Evolutionary conservation across 495 filamentous ascomycete genomes (phyloP).

Genomic region (Penicillium cosmopolitanum): DNA sequence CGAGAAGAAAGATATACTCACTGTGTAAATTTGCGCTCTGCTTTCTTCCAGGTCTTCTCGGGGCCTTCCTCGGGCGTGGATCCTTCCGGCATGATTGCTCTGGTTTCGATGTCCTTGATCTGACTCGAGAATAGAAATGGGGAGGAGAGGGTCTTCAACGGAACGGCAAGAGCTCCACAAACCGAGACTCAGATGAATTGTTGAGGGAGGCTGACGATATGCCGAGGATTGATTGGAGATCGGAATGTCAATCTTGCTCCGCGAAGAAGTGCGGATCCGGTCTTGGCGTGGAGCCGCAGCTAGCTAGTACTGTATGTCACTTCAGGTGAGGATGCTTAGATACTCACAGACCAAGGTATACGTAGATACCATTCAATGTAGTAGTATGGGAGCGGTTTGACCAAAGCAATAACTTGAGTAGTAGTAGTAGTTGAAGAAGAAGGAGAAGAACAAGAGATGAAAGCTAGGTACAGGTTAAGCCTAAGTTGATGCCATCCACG

Average conservation of each 20-base stretch:
- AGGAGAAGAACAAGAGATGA: no score
- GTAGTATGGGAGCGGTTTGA: no score
- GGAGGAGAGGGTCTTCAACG: not conserved
- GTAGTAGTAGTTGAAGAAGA: no score
- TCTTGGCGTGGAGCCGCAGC: slow-evolving; percentile 37
- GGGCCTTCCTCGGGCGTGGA: slow-evolving; percentile 24
- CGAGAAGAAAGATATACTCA: slow-evolving; percentile 26
- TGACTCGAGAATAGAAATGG: not conserved
- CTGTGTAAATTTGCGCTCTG: slow-evolving; percentile 45
- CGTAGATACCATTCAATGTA: no score
- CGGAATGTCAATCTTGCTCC: slow-evolving; percentile 20
- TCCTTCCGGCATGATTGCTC: slow-evolving; percentile 21
- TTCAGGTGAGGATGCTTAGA: no score
- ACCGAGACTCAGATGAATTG: not conserved
- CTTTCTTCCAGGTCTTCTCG: slow-evolving; percentile 41
- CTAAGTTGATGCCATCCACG: no score
- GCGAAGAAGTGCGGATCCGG: slow-evolving; percentile 29
- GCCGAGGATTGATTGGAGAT: slow-evolving; percentile 30
- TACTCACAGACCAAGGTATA: no score
- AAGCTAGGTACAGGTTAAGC: no score
- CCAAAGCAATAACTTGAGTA: no score
- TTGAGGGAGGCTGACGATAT: slow-evolving; percentile 11
- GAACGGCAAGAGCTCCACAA: no score
- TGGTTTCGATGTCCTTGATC: not conserved
- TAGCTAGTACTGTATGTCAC: no score